Evolutionary conservation across 2,329 filamentous ascomycete species (phyloP).

Genomic region (Polytolypa hystricis): DNA sequence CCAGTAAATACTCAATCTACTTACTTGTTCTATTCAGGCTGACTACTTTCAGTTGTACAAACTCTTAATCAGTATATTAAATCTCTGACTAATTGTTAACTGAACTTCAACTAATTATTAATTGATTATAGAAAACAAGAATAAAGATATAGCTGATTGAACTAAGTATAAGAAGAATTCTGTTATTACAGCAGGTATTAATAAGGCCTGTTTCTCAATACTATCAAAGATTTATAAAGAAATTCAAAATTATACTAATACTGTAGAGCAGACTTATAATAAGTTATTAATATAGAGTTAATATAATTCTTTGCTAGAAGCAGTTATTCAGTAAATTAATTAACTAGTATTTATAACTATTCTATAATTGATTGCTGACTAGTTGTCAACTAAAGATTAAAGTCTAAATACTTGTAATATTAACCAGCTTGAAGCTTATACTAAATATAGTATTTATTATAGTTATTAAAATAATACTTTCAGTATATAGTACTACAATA

Average conservation of each 20-base stretch:
- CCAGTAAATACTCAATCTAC: background rate
- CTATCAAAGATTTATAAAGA: background rate
- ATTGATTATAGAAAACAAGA: background rate
- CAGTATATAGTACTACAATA: background rate
- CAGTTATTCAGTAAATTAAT: background rate
- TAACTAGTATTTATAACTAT: no score
- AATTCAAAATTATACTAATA: background rate
- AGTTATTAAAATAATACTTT: background rate
- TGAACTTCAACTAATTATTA: background rate
- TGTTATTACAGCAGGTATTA: background rate
- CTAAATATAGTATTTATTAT: background rate
- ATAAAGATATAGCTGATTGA: background rate
- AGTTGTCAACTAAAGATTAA: background rate
- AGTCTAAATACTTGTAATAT: background rate
- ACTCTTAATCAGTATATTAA: background rate
- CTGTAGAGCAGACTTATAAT: background rate
- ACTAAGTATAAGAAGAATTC: background rate
- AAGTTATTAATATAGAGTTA: background rate
- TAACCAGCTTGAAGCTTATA: background rate
- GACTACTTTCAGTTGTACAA: background rate
- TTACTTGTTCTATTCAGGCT: background rate
- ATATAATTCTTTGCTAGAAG: background rate
- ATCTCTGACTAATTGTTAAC: no score
- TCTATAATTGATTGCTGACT: background rate
- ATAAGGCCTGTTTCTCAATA: background rate